Base-by-base conservation (phyloP, 129 eudicot species). In the Pseudognaphalium luteoalbum region DNA sequence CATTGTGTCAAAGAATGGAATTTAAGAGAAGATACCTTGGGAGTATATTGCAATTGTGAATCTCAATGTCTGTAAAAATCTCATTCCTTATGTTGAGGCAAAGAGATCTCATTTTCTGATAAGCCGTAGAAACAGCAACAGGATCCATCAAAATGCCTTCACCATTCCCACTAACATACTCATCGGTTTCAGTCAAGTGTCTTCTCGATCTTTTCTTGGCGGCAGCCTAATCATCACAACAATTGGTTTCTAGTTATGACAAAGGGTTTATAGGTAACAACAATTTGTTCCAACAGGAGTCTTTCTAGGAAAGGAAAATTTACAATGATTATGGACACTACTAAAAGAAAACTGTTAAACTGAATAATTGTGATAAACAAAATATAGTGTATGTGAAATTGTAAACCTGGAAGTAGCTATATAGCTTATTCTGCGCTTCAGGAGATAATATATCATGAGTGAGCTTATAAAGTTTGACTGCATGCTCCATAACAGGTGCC, bases 401-500 rank as follows among this genome's bases (percentile, higher is more conserved):
- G 5, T 32, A 51, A 64, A 88, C 97, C 97, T 91, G 97, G 61
- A 91, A 91, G 80, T 91, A 83, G 83, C 83, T 80, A 72, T 84
- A 91, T 66, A 88, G 72, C 59, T 86, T 91, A 39, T 81, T 91
- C 29, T 91, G 95, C n/a, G 95, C 85, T 76, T 91, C 97, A 17
- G 97, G 97, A 58, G 92, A 85, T 77, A 91, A 82, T 74, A 91
- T 82, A 78, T 91, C 97, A 61, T 91, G 87, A 80, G 88, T 87
- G 50, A 91, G 95, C 7, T 87, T 86, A 72, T 81, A 91, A 47
- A 91, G 90, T 76, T 88, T 86, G 16, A 91, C 92, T 39, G 97
- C 90, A 67, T 90, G 96, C 74, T 84, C 87, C 74, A 90, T 59
- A 41, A 69, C 96, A 7, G 89, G 89, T 54, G 91, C 86, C 8